Evolutionary conservation across 2,329 filamentous ascomycete species (phyloP).

Genomic region (Aspergillus costaricaensis): DNA sequence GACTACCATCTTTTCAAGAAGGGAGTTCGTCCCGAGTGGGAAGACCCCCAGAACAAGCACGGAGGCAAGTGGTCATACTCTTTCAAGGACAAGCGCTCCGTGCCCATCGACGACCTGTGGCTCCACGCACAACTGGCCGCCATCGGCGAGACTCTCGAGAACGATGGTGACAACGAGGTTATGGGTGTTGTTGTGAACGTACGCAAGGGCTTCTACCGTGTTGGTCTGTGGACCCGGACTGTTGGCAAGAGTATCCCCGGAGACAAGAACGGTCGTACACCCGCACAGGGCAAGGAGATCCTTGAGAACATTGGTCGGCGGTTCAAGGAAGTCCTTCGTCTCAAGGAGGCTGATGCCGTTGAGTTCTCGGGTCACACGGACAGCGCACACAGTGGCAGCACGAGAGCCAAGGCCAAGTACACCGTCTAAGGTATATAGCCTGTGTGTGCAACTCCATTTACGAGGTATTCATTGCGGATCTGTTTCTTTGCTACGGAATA

Average conservation of each 20-base stretch:
- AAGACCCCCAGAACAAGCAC: constrained; percentile 97
- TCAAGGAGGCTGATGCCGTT: constrained; percentile 73
- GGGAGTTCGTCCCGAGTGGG: constrained; percentile 96
- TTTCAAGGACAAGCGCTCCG: constrained; percentile 91
- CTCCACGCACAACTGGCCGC: constrained; percentile 94
- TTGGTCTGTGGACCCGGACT: constrained; percentile 95
- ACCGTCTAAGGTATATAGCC: constrained; percentile 60
- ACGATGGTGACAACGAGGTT: constrained; percentile 89
- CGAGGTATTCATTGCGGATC: constrained; percentile 20
- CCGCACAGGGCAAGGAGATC: constrained; percentile 81
- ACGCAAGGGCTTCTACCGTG: constrained; percentile 95
- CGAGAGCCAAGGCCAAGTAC: constrained; percentile 93
- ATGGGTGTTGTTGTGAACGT: constrained; percentile 99
- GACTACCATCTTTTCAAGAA: constrained; percentile 99
- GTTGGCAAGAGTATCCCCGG: constrained; percentile 80
- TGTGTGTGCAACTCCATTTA: constrained; percentile 15
- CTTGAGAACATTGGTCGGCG: constrained; percentile 80
- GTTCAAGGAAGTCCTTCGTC: constrained; percentile 89
- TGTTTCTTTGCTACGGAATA: constrained; percentile 20
- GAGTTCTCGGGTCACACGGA: constrained; percentile 98
- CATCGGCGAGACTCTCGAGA: constrained; percentile 96
- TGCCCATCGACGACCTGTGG: constrained; percentile 95
- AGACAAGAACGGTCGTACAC: constrained; percentile 71
- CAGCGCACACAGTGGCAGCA: constrained; percentile 87
- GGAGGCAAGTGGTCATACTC: constrained; percentile 98